Evolutionary conservation across 2,329 filamentous ascomycete species (phyloP), one percentile per base, ranked within the genome.

Genomic region (Aspergillus carbonarius): DNA sequence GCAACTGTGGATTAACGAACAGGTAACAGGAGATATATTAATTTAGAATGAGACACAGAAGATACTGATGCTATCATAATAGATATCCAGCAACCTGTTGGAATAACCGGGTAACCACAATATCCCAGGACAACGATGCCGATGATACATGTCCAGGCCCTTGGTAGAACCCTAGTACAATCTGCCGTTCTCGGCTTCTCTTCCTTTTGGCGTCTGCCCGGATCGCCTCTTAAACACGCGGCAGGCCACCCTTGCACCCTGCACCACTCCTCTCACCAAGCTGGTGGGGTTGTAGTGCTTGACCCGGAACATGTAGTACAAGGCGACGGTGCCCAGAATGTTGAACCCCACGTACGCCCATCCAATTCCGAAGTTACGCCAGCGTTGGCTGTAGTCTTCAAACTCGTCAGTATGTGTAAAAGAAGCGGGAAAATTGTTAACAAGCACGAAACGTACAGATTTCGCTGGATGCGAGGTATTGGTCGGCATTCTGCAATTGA

Each of bases 301-400:
- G 35, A 78, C 72, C 2, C 75, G 68, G 62, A 77, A 72, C 55
- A 74, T 57, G 62, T 78, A 88, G 68, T 88, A 88, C 35, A 87
- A 68, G 2, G 76, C 70, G 42, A 88, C 70, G 0, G 85, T 83
- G 0, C 78, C 83, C 30, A 72, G 71, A n/a, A 86, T 71, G 67
- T 88, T 88, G 69, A 87, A 85, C 12, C 78, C 69, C 56, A 87
- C 79, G 60, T 84, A 88, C 0, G 78, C 81, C 77, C 83, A 87
- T 53, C 87, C 74, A 25, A 89, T 73, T 1, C 86, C 88, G 68
- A 88, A 88, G 70, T 91, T 88, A 58, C 87, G 81, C 88, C 88
- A 91, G 25, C 86, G 77, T 27, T 89, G 76, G 27, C 63, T 70
- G 69, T 88, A 90, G 59, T 78, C 69, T 57, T 49, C 50, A 3